Conservation (phyloP, 2,329 filamentous ascomycete genomes). For the Incumbomyces lentus region DNA sequence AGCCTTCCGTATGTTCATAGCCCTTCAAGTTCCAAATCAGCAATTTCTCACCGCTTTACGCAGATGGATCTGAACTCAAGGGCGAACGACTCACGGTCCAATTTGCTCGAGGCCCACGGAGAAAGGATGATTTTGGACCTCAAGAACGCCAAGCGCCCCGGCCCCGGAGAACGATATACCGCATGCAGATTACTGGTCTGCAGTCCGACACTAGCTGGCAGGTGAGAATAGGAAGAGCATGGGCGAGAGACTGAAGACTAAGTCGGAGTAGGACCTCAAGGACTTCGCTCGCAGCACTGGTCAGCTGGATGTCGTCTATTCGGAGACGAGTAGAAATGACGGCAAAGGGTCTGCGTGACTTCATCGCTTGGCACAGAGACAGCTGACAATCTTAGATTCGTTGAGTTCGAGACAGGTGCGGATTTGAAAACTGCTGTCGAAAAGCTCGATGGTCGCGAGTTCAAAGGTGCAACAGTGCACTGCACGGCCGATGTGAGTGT, state of each 20-base stretch:
- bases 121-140: slow-evolving; percentile 53
- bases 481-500: slow-evolving; percentile 74
- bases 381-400: slow-evolving; percentile 54
- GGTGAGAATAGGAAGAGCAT: slow-evolving; percentile 59
- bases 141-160: slow-evolving; percentile 58
- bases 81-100: slow-evolving; percentile 95
- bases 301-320: slow-evolving; percentile 86
- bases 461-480: slow-evolving; percentile 77
- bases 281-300: slow-evolving; percentile 96
- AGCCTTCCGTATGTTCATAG: slow-evolving; percentile 14
- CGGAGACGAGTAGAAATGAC: slow-evolving; percentile 87
- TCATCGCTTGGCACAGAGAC: neutral
- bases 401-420: slow-evolving; percentile 89
- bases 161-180: slow-evolving; percentile 84
- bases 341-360: slow-evolving; percentile 65
- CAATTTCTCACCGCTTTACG: slow-evolving; percentile 8
- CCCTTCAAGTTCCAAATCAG: neutral
- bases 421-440: slow-evolving; percentile 87
- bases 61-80: slow-evolving; percentile 97
- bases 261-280: slow-evolving; percentile 71
- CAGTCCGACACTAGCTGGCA: slow-evolving; percentile 99
- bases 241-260: neutral
- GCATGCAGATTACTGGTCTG: slow-evolving; percentile 96
- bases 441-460: slow-evolving; percentile 85
- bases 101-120: slow-evolving; percentile 82